Conservation (phyloP, 2,329 filamentous ascomycete genomes). For the Claviceps purpurea region DNA sequence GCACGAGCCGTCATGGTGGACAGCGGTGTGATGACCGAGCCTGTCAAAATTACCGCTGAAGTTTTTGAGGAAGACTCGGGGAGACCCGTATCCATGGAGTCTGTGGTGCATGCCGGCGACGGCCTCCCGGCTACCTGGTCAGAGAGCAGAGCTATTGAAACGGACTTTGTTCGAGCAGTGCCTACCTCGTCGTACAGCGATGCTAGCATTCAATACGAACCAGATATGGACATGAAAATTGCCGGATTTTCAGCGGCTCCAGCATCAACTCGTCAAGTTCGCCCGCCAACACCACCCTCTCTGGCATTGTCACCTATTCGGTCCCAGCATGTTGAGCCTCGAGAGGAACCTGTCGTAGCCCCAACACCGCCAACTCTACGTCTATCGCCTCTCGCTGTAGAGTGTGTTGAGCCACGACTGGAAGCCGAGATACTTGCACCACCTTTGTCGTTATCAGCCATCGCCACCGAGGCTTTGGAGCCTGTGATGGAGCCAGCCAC, state of each 20-base stretch:
- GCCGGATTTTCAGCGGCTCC: slow-evolving; percentile 42
- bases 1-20: slow-evolving; percentile 45
- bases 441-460: slow-evolving; percentile 18
- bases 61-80: slow-evolving; percentile 3
- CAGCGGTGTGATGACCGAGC: slow-evolving; percentile 47
- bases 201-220: slow-evolving; percentile 36
- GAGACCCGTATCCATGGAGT: slow-evolving; percentile 29
- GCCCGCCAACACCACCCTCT: slow-evolving; percentile 19
- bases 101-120: slow-evolving; percentile 20
- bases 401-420: slow-evolving; percentile 17
- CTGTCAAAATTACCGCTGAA: slow-evolving; percentile 26
- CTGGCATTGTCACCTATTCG: slow-evolving; percentile 32
- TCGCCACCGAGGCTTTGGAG: slow-evolving; percentile 21
- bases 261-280: slow-evolving; percentile 20
- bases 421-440: slow-evolving; percentile 11
- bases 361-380: slow-evolving; percentile 19
- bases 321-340: slow-evolving; percentile 30
- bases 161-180: slow-evolving; percentile 25
- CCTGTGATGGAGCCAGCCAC: slow-evolving; percentile 14
- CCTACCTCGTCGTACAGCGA: slow-evolving; percentile 40
- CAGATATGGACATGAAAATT: slow-evolving; percentile 37
- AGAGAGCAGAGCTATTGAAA: slow-evolving; percentile 13
- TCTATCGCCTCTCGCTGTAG: slow-evolving; percentile 15
- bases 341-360: slow-evolving; percentile 20
- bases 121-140: slow-evolving; percentile 15